These are phyloP conservation scores for Pseudogymnoascus sp. DNA, from an alignment of 2,329 filamentous ascomycete species.

Conservation along the genomic window DNA sequence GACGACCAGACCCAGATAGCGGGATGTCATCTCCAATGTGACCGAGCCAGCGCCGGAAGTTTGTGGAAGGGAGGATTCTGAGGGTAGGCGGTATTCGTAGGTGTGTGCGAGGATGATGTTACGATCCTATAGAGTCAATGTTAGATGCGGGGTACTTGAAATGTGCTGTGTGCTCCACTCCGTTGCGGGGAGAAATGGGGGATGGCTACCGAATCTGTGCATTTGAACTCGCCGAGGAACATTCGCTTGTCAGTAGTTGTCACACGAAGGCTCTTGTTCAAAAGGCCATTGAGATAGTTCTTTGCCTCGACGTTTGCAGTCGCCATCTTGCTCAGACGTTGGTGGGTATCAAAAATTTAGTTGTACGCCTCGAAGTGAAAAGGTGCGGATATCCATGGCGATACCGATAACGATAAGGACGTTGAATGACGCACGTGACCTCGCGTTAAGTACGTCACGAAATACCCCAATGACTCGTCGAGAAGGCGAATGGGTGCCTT, in stretches of 20 bases:
- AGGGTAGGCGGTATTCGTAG: constrained; percentile 80
- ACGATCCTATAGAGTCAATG: constrained; percentile 50
- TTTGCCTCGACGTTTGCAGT: constrained; percentile 39
- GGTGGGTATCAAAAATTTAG: not conserved
- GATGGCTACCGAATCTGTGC: constrained; percentile 69
- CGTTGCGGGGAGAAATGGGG: not conserved
- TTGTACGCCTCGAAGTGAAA: not conserved
- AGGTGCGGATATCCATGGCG: not conserved
- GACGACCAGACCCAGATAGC: constrained; percentile 83
- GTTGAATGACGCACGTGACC: not conserved
- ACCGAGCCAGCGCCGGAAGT: constrained; percentile 33
- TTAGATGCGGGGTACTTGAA: not conserved
- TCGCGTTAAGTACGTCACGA: constrained; percentile 7
- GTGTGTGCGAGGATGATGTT: constrained; percentile 82
- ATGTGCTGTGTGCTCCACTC: not conserved
- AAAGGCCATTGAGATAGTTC: constrained; percentile 52
- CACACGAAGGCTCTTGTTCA: constrained; percentile 72
- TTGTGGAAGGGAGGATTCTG: constrained; percentile 37
- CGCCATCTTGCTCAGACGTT: constrained; percentile 14
- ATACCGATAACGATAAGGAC: not conserved
- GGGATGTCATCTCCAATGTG: constrained; percentile 66
- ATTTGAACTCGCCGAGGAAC: constrained; percentile 87
- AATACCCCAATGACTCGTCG: constrained; percentile 1
- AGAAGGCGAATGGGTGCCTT: constrained; percentile 7
- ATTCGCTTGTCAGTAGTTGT: constrained; percentile 75